A percentile compares a stretch with the other conserved stretches of the same genome.
Evolutionary conservation across 768 basidiomycete species (phyloP).

Genomic region (Trametes cubensis): DNA sequence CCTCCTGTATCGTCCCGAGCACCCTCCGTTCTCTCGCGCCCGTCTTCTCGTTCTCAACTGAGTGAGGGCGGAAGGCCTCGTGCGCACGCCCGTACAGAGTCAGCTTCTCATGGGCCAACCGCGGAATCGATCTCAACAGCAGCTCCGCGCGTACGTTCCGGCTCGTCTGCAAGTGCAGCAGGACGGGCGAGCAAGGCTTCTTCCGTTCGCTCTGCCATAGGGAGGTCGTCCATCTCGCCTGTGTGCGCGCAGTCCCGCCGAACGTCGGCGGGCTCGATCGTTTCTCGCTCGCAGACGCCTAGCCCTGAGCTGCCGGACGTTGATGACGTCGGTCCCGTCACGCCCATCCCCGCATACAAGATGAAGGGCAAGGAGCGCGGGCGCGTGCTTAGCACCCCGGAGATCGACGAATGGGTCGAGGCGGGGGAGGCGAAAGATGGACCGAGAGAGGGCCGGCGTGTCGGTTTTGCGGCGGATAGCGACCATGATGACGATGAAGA

Average conservation of each 20-base stretch:
- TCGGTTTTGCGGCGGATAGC: slow-evolving; percentile 46
- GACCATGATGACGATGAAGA: slow-evolving; percentile 19
- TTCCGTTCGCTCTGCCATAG: slow-evolving; percentile 10
- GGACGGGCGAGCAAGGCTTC: slow-evolving; percentile 22
- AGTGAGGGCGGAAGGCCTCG: slow-evolving; percentile 1
- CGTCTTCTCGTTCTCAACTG: slow-evolving; percentile 9
- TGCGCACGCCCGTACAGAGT: neutral
- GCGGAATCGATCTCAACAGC: slow-evolving; percentile 18
- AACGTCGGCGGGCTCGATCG: slow-evolving; percentile 14
- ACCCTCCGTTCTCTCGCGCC: slow-evolving; percentile 18
- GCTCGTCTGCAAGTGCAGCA: slow-evolving; percentile 14
- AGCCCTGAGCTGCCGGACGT: slow-evolving; percentile 28
- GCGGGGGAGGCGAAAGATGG: slow-evolving; percentile 39
- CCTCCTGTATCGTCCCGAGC: slow-evolving; percentile 1
- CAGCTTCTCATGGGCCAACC: slow-evolving; percentile 1
- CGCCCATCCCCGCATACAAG: slow-evolving; percentile 36
- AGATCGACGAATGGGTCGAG: slow-evolving; percentile 54
- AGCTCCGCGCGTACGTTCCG: slow-evolving; percentile 14
- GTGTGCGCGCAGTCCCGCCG: slow-evolving; percentile 6
- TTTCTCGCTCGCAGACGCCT: slow-evolving; percentile 27
- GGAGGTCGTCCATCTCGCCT: slow-evolving; percentile 3
- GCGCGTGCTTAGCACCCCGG: slow-evolving; percentile 55
- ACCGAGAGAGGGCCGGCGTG: slow-evolving; percentile 43
- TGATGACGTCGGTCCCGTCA: slow-evolving; percentile 31
- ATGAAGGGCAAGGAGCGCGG: slow-evolving; percentile 26